Evolutionary conservation across 495 filamentous ascomycete species (phyloP).

Genomic region (Sabuloglossum arenarium): DNA sequence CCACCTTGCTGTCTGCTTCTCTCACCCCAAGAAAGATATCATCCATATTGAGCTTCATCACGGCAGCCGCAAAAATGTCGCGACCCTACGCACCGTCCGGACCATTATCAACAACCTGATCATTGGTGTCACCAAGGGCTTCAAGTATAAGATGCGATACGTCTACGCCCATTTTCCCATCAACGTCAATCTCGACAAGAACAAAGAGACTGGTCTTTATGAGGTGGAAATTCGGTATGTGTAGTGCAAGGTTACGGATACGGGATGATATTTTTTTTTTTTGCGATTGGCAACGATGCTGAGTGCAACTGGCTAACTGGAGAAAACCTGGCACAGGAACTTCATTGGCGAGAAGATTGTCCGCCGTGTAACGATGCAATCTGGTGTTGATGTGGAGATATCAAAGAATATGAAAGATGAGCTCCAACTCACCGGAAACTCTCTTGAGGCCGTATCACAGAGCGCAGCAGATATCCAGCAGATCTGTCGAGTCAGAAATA

Average conservation of each 20-base stretch:
- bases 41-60: conserved; percentile 97
- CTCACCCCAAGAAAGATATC: conserved; percentile 51
- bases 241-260: neutral
- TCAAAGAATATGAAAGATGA: conserved; percentile 93
- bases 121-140: conserved; percentile 92
- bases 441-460: conserved; percentile 89
- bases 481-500: conserved; percentile 96
- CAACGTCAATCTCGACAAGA: conserved; percentile 99
- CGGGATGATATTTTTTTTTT: neutral
- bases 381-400: conserved; percentile 73
- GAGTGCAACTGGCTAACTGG: neutral
- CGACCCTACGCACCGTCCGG: conserved; percentile 91
- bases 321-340: conserved; percentile 38
- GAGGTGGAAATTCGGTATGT: conserved; percentile 96
- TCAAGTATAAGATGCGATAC: conserved; percentile 99
- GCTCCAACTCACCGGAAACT: conserved; percentile 82
- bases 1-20: conserved; percentile 92
- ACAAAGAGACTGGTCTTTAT: conserved; percentile 63
- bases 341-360: conserved; percentile 99
- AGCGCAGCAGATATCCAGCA: conserved; percentile 98
- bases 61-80: conserved; percentile 89
- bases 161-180: conserved; percentile 99
- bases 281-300: neutral
- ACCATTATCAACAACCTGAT: conserved; percentile 96
- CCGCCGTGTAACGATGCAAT: conserved; percentile 67